Conservation (phyloP, 768 basidiomycete species). For the Boletus sp. region DNA sequence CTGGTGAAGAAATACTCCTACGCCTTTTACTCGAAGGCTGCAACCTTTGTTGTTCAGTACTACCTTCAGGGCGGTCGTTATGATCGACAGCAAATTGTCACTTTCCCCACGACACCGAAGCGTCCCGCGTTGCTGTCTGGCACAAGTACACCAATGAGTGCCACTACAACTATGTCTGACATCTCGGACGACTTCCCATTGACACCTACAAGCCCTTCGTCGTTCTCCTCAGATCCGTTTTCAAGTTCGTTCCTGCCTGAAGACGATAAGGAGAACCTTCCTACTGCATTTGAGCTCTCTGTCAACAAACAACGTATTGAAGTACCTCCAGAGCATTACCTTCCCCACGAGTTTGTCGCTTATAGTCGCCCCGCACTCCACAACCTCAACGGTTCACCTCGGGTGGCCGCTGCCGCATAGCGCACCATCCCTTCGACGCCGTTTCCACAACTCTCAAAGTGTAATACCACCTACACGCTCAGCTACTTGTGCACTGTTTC, state of each 20-base stretch:
- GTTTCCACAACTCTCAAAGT: slow-evolving; percentile 65
- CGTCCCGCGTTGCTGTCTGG: slow-evolving; percentile 41
- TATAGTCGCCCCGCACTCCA: slow-evolving; percentile 78
- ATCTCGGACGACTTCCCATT: slow-evolving; percentile 79
- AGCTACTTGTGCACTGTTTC: slow-evolving; percentile 61
- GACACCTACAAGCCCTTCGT: slow-evolving; percentile 71
- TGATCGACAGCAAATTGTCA: slow-evolving; percentile 40
- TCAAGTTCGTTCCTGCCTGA: slow-evolving; percentile 61
- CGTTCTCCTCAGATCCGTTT: slow-evolving; percentile 40
- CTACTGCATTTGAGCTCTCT: slow-evolving; percentile 66
- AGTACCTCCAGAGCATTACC: slow-evolving; percentile 67
- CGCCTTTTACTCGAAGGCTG: slow-evolving; percentile 94
- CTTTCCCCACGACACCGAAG: slow-evolving; percentile 63
- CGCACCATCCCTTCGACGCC: slow-evolving; percentile 38
- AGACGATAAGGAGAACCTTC: slow-evolving; percentile 80
- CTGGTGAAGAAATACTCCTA: slow-evolving; percentile 98
- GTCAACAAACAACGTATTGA: slow-evolving; percentile 70
- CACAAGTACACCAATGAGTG: slow-evolving; percentile 71
- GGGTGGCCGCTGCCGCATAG: slow-evolving; percentile 56
- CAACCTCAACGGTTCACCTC: slow-evolving; percentile 67
- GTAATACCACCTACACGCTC: slow-evolving; percentile 65
- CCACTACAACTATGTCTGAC: slow-evolving; percentile 70
- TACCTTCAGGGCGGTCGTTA: slow-evolving; percentile 88
- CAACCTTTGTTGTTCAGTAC: slow-evolving; percentile 88
- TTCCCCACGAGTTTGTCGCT: slow-evolving; percentile 77